These are phyloP conservation scores for Phytopythium kandeliae DNA, from an alignment of 352 stramenopile species.

Conservation along the genomic window DNA sequence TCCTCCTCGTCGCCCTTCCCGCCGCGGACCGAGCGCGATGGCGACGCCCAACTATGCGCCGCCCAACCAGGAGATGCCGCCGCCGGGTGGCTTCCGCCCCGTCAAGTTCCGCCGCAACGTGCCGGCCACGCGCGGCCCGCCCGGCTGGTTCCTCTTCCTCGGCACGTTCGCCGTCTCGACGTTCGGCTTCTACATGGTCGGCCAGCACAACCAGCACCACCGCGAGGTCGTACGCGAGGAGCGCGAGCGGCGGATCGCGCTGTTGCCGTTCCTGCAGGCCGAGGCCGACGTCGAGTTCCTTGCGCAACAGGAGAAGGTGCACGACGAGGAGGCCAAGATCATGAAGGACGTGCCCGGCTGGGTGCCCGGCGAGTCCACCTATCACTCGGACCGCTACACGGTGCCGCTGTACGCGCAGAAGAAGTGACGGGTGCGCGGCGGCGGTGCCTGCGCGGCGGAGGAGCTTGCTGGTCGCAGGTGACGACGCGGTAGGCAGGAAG, in stretches of 20 bases:
- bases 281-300: slow-evolving; percentile 93
- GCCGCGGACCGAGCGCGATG: slow-evolving; percentile 23
- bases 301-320: slow-evolving; percentile 80
- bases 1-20: background rate
- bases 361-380: slow-evolving; percentile 84
- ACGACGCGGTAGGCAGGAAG: too few relatives aligned
- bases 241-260: slow-evolving; percentile 89
- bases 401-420: slow-evolving; percentile 76
- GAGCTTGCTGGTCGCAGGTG: too few relatives aligned
- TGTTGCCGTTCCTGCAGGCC: slow-evolving; percentile 93
- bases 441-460: too few relatives aligned
- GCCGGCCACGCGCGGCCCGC: slow-evolving; percentile 60
- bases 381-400: slow-evolving; percentile 85
- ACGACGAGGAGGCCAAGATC: slow-evolving; percentile 90
- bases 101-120: slow-evolving; percentile 62
- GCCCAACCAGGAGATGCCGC: slow-evolving; percentile 82
- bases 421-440: slow-evolving; percentile 27
- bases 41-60: slow-evolving; percentile 74
- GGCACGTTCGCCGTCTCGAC: slow-evolving; percentile 69
- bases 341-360: slow-evolving; percentile 95
- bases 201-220: slow-evolving; percentile 71
- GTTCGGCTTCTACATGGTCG: slow-evolving; percentile 69
- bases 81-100: slow-evolving; percentile 65
- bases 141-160: slow-evolving; percentile 74
- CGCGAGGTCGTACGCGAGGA: slow-evolving; percentile 73